These are phyloP conservation scores for Entonaema liquescens DNA, from an alignment of 495 filamentous ascomycete species.

Conservation along the genomic window DNA sequence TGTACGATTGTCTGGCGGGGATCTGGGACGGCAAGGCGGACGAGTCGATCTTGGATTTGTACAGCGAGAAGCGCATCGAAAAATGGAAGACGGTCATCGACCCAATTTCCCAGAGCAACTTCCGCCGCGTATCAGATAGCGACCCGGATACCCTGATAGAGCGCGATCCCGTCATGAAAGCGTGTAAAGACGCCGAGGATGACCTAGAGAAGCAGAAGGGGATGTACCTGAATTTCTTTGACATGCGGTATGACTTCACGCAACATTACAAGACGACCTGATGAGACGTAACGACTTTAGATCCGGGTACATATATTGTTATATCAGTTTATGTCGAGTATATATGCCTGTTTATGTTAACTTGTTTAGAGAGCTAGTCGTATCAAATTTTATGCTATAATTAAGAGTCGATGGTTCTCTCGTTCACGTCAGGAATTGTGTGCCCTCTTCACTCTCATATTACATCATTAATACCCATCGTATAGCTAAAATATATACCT, in stretches of 20 bases:
- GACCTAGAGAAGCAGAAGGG: constrained; percentile 43
- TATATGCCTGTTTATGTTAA: constrained; percentile 4
- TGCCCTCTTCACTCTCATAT: not conserved
- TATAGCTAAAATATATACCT: not conserved
- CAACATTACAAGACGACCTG: constrained; percentile 50
- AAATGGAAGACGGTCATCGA: constrained; percentile 66
- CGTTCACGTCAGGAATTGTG: not conserved
- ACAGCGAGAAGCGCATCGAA: constrained; percentile 63
- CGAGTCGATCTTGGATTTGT: constrained; percentile 65
- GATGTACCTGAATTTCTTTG: constrained; percentile 44
- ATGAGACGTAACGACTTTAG: not conserved
- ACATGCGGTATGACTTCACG: constrained; percentile 54
- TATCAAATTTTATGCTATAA: not conserved
- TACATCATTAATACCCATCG: not conserved
- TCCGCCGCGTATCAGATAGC: constrained; percentile 50
- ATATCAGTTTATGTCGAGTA: not conserved
- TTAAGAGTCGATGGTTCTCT: not conserved
- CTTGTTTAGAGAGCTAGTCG: constrained; percentile 4
- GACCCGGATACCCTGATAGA: constrained; percentile 49
- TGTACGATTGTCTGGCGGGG: constrained; percentile 66
- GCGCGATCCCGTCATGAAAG: constrained; percentile 52
- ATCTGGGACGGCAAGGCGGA: constrained; percentile 64
- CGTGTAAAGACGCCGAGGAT: constrained; percentile 48
- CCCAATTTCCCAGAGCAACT: constrained; percentile 64
- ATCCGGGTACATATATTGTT: not conserved